Conservation (phyloP, 2,329 filamentous ascomycete genomes). For the Alternaria novae-zelandiae region DNA sequence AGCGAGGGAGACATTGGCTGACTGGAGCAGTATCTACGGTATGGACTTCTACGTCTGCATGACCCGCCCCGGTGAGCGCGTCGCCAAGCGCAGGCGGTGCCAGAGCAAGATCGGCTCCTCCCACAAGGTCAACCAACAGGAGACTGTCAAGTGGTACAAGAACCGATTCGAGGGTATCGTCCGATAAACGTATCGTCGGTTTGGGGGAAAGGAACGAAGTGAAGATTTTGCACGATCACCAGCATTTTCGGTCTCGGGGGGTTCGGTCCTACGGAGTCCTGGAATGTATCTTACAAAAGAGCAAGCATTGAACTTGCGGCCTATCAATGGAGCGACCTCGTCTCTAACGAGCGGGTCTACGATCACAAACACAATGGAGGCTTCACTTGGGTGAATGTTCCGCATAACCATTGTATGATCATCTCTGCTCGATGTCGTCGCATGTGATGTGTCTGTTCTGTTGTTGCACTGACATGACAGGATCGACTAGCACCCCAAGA, state of each 20-base stretch:
- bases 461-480: conserved; percentile 2
- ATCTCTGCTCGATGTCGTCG: conserved; percentile 25
- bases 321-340: conserved; percentile 54
- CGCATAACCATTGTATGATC: conserved; percentile 64
- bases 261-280: conserved; percentile 47
- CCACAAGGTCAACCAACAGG: conserved; percentile 92
- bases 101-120: conserved; percentile 83
- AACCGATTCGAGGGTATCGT: conserved; percentile 97
- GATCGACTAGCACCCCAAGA: not conserved
- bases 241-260: conserved; percentile 49
- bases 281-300: conserved; percentile 51
- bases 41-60: conserved; percentile 99
- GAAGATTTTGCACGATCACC: conserved; percentile 44
- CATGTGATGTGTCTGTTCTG: conserved; percentile 29
- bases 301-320: conserved; percentile 51
- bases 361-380: conserved; percentile 62
- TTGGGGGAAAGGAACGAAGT: conserved; percentile 33
- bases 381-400: conserved; percentile 64
- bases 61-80: conserved; percentile 98
- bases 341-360: conserved; percentile 45
- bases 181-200: conserved; percentile 71
- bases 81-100: conserved; percentile 90
- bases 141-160: conserved; percentile 99
- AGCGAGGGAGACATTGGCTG: conserved; percentile 20
- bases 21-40: conserved; percentile 56